Evolutionary conservation across 495 filamentous ascomycete species (phyloP).

Genomic region (Lophiostoma macrostomum): DNA sequence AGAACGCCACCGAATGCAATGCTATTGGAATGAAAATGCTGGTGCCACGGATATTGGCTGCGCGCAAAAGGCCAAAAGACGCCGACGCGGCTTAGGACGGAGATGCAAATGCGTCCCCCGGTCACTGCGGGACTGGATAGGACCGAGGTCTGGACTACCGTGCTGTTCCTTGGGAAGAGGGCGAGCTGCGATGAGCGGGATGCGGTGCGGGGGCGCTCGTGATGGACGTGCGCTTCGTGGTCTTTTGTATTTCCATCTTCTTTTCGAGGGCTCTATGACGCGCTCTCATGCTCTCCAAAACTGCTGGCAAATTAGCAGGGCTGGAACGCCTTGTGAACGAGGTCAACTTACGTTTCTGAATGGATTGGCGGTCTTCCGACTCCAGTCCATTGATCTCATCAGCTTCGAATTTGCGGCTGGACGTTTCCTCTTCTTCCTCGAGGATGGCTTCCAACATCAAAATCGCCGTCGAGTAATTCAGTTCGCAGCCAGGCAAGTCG

Average conservation of each 20-base stretch:
- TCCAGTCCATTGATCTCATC: constrained; percentile 43
- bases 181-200: constrained; percentile 25
- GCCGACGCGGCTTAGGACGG: no score
- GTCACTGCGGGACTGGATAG: no score
- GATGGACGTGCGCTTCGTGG: constrained; percentile 34
- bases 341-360: constrained; percentile 43
- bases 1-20: constrained; percentile 10
- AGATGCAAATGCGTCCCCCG: no score
- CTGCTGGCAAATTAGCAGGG: constrained; percentile 32
- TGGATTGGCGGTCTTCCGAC: constrained; percentile 43
- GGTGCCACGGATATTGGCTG: no score
- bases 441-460: constrained; percentile 91
- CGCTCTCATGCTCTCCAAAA: constrained; percentile 40
- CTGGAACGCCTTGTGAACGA: not conserved
- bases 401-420: constrained; percentile 35
- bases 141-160: constrained; percentile 4
- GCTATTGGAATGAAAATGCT: not conserved
- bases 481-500: constrained; percentile 83
- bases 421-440: constrained; percentile 72
- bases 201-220: constrained; percentile 26
- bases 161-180: constrained; percentile 21
- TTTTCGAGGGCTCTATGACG: constrained; percentile 38
- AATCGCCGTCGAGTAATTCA: constrained; percentile 89
- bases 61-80: no score
- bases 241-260: constrained; percentile 39